These are phyloP conservation scores for Tulasnella sp. DNA, from an alignment of 768 basidiomycete genomes.

Conservation along the genomic window DNA sequence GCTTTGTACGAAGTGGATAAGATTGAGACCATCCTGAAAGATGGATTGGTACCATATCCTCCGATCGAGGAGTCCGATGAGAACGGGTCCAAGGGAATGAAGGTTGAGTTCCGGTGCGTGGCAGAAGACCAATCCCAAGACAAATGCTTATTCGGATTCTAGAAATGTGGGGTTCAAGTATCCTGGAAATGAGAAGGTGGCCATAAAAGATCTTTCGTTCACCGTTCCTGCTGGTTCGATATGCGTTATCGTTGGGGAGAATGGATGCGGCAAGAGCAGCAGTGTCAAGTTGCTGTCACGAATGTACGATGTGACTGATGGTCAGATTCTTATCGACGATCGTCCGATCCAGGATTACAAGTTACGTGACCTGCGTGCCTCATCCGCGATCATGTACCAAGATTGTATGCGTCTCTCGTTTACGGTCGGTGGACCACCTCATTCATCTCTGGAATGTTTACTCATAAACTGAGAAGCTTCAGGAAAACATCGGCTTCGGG, in stretches of 20 bases:
- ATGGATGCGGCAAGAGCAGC: conserved; percentile 36
- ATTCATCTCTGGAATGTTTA: background rate
- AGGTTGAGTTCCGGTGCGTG: conserved; percentile 17
- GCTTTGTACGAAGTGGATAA: conserved; percentile 15
- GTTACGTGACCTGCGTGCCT: conserved; percentile 27
- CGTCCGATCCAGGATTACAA: conserved; percentile 27
- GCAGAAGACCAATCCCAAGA: background rate
- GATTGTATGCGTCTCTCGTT: conserved; percentile 31
- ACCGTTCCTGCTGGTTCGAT: conserved; percentile 34
- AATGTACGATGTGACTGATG: conserved; percentile 21
- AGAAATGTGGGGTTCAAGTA: conserved; percentile 45
- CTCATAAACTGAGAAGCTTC: conserved; percentile 19
- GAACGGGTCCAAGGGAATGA: conserved; percentile 12
- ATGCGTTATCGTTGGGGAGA: conserved; percentile 45
- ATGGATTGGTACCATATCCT: conserved; percentile 11
- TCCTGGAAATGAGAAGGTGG: conserved; percentile 32
- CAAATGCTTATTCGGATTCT: background rate
- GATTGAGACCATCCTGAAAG: conserved; percentile 12
- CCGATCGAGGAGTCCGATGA: background rate
- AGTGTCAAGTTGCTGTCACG: conserved; percentile 24
- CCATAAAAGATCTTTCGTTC: conserved; percentile 26
- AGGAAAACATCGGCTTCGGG: conserved; percentile 34
- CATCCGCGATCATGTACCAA: conserved; percentile 35
- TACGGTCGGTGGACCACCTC: conserved; percentile 17
- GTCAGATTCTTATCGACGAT: conserved; percentile 32